Base-by-base conservation (phyloP, 441 rosid genomes). In the Breynia disticha region DNA sequence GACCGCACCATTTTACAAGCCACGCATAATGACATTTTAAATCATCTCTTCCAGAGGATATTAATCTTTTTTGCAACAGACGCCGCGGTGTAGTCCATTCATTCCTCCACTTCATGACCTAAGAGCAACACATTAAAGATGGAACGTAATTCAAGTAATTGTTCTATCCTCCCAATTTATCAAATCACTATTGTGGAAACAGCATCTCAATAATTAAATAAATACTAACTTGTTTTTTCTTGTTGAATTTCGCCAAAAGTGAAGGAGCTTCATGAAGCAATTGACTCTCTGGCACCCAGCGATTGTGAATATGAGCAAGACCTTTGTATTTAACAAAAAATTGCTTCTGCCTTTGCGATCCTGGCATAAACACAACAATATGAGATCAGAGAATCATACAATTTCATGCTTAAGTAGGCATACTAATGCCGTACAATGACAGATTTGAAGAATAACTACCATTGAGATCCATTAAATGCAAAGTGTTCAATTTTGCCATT, bases 1-100 rank as follows among this genome's bases (percentile, higher is more conserved):
- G 90, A 58, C 84, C 76, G 54, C 55, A 28, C 89, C 89, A 82
- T 63, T 82, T 76, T 49, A 82, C 86, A 63, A 82, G 84, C 86
- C 89, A 82, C 59, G 77, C 82, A 51, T 37, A 50, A 48, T 44
- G 61, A 61, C 75, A 70, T 24, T 50, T 63, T 20, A 32, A 68
- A 48, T 48, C 67, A 52, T 17, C 53, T 62, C 66, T 64, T 56
- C 55, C 64, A 28, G 67, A 59, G 49, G 55, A 46, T 50, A 77
- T 49, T 18, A 51, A 54, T 50, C 74, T 68, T 64, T 69, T 79
- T 32, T 59, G 76, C n/a, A 82, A 63, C 66, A 82, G 39, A 45
- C 78, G 80, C 15, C 55, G 78, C n/a, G 89, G 89, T 51, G 68
- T 59, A 16, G 53, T 59, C 89, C 83, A 79, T 49, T 73, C 76